Conservation (phyloP, 2,329 filamentous ascomycete genomes). For the Fusarium guadeloupense region DNA sequence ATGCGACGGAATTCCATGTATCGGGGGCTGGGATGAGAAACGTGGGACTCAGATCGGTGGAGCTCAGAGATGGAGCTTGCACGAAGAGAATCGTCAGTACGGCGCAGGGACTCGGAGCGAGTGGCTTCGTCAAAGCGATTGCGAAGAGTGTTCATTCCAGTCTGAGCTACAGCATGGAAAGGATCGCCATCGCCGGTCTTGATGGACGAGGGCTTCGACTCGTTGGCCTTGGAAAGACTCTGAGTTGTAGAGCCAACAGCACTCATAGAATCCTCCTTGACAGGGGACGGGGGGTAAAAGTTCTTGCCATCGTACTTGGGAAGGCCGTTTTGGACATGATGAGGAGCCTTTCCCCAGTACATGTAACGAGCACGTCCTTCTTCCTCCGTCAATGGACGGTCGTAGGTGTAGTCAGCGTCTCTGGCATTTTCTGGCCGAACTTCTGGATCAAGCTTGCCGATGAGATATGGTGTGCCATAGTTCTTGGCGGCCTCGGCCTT, state of each 20-base stretch:
- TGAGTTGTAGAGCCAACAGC: background rate
- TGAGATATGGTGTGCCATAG: conserved; percentile 59
- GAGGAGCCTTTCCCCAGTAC: conserved; percentile 68
- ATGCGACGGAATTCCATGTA: conserved; percentile 42
- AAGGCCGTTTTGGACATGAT: conserved; percentile 59
- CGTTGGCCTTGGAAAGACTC: background rate
- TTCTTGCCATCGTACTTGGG: conserved; percentile 73
- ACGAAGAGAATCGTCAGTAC: conserved; percentile 33
- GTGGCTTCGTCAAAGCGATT: conserved; percentile 43
- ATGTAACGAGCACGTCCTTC: conserved; percentile 67
- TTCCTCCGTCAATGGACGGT: conserved; percentile 65
- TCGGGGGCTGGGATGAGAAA: conserved; percentile 37
- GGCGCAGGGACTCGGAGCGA: conserved; percentile 47
- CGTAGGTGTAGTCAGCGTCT: conserved; percentile 63
- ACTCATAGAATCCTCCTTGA: conserved; percentile 47
- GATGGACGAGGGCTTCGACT: conserved; percentile 1
- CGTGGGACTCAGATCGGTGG: conserved; percentile 38
- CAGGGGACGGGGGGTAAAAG: conserved; percentile 68
- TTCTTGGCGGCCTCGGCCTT: conserved; percentile 23
- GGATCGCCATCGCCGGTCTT: conserved; percentile 24
- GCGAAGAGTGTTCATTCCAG: conserved; percentile 27
- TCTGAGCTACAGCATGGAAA: conserved; percentile 26
- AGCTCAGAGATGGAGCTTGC: conserved; percentile 34
- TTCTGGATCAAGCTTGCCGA: conserved; percentile 61
- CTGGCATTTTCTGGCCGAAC: conserved; percentile 53